Conservation (phyloP, 225 moss, liverwort and hornwort species). For the Anthoceros angustus region DNA sequence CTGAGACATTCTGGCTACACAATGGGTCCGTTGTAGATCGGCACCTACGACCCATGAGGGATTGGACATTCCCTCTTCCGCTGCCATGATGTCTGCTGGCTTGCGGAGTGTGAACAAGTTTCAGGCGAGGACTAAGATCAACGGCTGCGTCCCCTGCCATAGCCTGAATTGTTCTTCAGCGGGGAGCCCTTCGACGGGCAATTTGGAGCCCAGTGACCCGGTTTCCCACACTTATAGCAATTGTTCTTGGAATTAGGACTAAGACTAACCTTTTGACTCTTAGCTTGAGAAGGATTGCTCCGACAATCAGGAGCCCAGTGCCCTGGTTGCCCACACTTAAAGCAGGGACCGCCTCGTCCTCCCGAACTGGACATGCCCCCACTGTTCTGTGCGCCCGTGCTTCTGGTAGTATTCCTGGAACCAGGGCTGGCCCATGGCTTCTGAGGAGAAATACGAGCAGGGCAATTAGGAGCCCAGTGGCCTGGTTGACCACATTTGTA, state of each 20-base stretch:
- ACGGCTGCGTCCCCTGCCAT: slow-evolving; percentile 2
- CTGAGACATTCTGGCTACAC: slow-evolving; percentile 46
- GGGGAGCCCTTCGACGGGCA: slow-evolving; percentile 10
- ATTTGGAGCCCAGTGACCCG: slow-evolving; percentile 25
- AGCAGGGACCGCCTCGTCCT: too few species aligned
- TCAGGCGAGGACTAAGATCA: too few species aligned
- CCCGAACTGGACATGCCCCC: too few species aligned
- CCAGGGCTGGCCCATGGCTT: not conserved
- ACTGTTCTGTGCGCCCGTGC: not conserved
- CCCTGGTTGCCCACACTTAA: too few species aligned
- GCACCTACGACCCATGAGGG: slow-evolving; percentile 21
- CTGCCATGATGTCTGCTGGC: not conserved
- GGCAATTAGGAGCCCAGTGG: too few species aligned
- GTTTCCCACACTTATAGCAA: slow-evolving; percentile 23
- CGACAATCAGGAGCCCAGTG: too few species aligned
- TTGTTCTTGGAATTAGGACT: slow-evolving; percentile 7
- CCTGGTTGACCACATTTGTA: not conserved
- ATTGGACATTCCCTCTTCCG: slow-evolving; percentile 32
- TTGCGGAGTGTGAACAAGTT: too few species aligned
- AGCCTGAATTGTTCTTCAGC: not conserved
- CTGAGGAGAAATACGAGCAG: not conserved
- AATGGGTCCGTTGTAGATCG: slow-evolving; percentile 27
- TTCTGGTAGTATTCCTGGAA: not conserved
- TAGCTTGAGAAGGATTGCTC: slow-evolving; percentile 5
- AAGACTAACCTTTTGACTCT: slow-evolving; percentile 6